Evolutionary conservation across 352 stramenopile genomes (phyloP), one percentile per base, ranked within the genome.

Genomic region (Phytopythium sindhum): DNA sequence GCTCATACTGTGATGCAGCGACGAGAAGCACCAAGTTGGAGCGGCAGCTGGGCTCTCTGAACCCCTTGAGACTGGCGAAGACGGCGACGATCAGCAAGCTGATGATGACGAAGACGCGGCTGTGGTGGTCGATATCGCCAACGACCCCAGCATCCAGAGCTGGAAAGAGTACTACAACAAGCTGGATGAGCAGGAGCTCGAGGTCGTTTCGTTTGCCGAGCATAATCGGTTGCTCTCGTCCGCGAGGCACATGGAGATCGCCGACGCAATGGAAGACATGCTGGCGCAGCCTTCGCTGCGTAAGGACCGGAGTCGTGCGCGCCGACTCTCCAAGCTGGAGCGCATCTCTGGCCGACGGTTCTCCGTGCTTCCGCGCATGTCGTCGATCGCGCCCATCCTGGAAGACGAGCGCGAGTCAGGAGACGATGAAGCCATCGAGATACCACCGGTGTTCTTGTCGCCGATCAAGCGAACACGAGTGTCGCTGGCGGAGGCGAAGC

Each of bases 261-360:
- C 85, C 28, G 78, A 92, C 45, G 85, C 85, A 3, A 91, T 93
- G 79, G 85, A 93, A 58, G 72, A 84, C 39, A 67, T 88, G 44
- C 66, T 93, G 26, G 80, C 85, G 19, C 72, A 86, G 37, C 74
- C 81, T 37, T 93, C 83, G 4, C 37, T 77, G 42, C 75, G 83
- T 53, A 82, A 86, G 59, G 76, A 86, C 23, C 81, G 80, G 47
- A 85, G 80, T 33, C 69, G 86, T 21, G 85, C 85, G 14, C 74
- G 81, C 17, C 66, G 85, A 2, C 64, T 89, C 8, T 90, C 85
- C 42, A 79, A 83, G 19, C 64, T 92, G 7, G 81, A 77, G 14
- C 73, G 84, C 45, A 81, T 88, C 35, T 77, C 78, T 1, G 80
- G 70, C 2, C 75, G 80, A 4, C 68, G 73, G 28, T 56, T 89